Evolutionary conservation across 2,329 filamentous ascomycete species (phyloP).

Genomic region (Colletotrichum sp.): DNA sequence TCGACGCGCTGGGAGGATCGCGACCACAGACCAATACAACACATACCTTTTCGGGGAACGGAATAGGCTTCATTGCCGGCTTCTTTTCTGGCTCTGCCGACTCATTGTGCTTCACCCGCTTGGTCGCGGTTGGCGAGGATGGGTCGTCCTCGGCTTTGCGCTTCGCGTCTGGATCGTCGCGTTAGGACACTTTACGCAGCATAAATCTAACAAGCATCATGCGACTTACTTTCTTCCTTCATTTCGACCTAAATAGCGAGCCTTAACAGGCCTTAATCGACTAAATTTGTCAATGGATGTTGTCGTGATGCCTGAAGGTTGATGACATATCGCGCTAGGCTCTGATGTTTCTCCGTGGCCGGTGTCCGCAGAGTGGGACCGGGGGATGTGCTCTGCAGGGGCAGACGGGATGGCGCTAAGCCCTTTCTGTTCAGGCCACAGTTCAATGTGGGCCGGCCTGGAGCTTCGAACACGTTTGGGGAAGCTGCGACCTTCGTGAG

Average conservation of each 20-base stretch:
- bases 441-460: conserved; percentile 30
- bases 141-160: conserved; percentile 76
- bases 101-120: conserved; percentile 64
- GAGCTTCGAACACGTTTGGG: conserved; percentile 23
- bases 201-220: not conserved
- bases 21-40: not conserved
- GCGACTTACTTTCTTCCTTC: conserved; percentile 45
- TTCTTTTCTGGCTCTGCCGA: conserved; percentile 55
- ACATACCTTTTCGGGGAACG: conserved; percentile 85
- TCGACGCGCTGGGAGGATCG: not conserved
- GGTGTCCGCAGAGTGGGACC: not conserved
- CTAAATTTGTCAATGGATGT: not conserved
- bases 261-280: conserved; percentile 10
- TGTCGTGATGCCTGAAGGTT: conserved; percentile 5
- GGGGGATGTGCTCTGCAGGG: conserved; percentile 27
- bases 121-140: conserved; percentile 63
- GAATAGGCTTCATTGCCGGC: conserved; percentile 67
- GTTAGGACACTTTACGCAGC: not conserved
- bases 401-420: conserved; percentile 33
- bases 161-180: conserved; percentile 51
- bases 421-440: conserved; percentile 37
- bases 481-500: conserved; percentile 15
- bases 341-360: conserved; percentile 16
- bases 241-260: conserved; percentile 22
- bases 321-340: conserved; percentile 21